Evolutionary conservation across 192 early-diverging fungal species (phyloP).

Genomic region (Phycomyces blakesleeanus): DNA sequence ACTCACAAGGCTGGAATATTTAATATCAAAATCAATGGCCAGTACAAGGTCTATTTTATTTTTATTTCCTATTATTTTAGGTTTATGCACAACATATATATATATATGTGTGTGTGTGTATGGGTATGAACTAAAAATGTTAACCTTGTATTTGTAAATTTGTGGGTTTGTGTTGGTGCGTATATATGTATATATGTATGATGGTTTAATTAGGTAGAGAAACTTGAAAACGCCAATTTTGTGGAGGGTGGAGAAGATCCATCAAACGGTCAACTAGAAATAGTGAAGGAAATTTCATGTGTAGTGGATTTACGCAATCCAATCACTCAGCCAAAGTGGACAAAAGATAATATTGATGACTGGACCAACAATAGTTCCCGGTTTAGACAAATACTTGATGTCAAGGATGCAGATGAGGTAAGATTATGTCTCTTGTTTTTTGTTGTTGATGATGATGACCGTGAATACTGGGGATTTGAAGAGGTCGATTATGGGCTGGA

Average conservation of each 20-base stretch:
- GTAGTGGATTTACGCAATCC: conserved; percentile 13
- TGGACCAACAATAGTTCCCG: conserved; percentile 14
- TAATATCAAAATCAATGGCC: conserved; percentile 5
- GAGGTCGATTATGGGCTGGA: too few relatives aligned
- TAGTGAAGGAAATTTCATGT: background rate
- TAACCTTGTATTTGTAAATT: too few relatives aligned
- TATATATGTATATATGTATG: too few relatives aligned
- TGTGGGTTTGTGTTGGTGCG: too few relatives aligned
- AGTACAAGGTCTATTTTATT: conserved; percentile 14
- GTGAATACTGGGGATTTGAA: too few relatives aligned
- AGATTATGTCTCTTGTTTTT: too few relatives aligned
- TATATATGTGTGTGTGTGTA: too few relatives aligned
- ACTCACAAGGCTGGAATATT: conserved; percentile 18
- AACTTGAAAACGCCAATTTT: conserved; percentile 21
- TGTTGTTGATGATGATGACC: too few relatives aligned
- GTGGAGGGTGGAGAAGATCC: conserved; percentile 17
- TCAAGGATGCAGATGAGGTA: conserved; percentile 16
- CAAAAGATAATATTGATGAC: conserved; percentile 14
- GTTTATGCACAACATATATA: too few relatives aligned
- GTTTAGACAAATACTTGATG: conserved; percentile 7
- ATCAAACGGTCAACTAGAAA: conserved; percentile 13
- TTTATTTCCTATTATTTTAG: background rate
- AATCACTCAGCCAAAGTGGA: conserved; percentile 15
- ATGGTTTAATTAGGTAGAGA: conserved; percentile 13
- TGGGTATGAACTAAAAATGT: too few relatives aligned